phyloP scores from a whole-genome alignment of 2,329 filamentous ascomycete genomes.

The Trichoderma atroviride region DNA sequence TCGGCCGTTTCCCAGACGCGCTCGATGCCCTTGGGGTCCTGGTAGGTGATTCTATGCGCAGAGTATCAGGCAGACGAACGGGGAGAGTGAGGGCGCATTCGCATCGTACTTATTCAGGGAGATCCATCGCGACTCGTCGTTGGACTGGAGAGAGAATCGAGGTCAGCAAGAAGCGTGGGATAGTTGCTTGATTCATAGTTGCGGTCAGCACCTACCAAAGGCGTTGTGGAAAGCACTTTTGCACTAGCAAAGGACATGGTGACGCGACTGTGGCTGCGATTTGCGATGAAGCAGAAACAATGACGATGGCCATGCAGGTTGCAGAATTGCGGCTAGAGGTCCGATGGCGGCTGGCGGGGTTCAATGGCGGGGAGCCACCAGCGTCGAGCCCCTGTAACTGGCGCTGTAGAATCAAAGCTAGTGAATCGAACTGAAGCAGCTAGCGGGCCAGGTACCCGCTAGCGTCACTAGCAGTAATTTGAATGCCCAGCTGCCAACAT shows the following conservation, averaged over 20 bases:
- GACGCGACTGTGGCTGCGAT: not conserved
- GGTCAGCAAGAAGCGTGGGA: not conserved
- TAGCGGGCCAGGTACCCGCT: not conserved
- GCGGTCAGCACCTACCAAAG: constrained; percentile 42
- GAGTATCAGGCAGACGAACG: not conserved
- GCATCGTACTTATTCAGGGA: constrained; percentile 57
- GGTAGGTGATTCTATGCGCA: constrained; percentile 60
- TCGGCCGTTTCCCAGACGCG: constrained; percentile 74
- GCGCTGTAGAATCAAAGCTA: not conserved
- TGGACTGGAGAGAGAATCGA: constrained; percentile 40
- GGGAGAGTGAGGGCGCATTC: not conserved
- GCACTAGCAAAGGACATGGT: constrained; percentile 48
- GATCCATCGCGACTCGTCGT: constrained; percentile 61
- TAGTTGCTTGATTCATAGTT: not conserved
- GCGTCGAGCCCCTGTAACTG: not conserved
- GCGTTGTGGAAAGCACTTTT: constrained; percentile 48
- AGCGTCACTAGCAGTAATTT: not conserved
- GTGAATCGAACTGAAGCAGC: not conserved
- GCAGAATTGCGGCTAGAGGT: not conserved
- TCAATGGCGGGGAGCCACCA: not conserved
- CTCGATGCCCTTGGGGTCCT: constrained; percentile 60
- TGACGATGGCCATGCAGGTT: not conserved
- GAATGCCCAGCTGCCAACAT: too few relatives aligned
- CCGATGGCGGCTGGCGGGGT: constrained; percentile 17
- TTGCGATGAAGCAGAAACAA: not conserved